Conservation (phyloP, 1,284 basidiomycete genomes). For the Ceratobasidium sp. region DNA sequence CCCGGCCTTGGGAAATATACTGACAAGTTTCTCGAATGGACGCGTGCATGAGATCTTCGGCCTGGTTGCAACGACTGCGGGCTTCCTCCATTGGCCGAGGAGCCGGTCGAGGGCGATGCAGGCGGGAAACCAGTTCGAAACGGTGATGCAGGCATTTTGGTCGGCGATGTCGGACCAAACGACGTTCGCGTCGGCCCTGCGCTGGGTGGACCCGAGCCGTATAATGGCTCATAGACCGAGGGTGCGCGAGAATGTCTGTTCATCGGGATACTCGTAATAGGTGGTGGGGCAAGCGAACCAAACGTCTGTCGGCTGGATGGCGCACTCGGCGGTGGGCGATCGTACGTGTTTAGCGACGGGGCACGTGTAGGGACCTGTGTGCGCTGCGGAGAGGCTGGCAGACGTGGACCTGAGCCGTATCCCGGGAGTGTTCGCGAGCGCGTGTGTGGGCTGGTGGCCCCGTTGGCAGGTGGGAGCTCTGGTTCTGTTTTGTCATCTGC, state of each 20-base stretch:
- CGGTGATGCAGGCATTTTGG: constrained; percentile 16
- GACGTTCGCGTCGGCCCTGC: constrained; percentile 11
- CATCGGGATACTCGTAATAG: constrained; percentile 10
- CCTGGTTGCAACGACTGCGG: constrained; percentile 47
- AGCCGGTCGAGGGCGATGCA: constrained; percentile 49
- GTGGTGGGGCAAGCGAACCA: constrained; percentile 43
- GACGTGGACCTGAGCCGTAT: constrained; percentile 51
- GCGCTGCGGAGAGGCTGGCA: constrained; percentile 41
- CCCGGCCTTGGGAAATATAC: constrained; percentile 87
- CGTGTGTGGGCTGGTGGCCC: not conserved
- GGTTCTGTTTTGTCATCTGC: constrained; percentile 2
- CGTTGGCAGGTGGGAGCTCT: constrained; percentile 39
- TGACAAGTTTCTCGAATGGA: constrained; percentile 90
- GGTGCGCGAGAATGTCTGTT: constrained; percentile 30
- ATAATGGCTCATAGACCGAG: constrained; percentile 33
- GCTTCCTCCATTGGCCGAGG: constrained; percentile 43
- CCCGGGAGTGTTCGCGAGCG: constrained; percentile 48
- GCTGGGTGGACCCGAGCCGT: constrained; percentile 30
- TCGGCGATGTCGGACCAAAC: constrained; percentile 31
- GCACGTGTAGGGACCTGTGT: constrained; percentile 43
- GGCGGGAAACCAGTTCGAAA: constrained; percentile 50
- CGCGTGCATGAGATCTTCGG: constrained; percentile 67
- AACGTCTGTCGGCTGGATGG: constrained; percentile 19
- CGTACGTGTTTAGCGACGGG: constrained; percentile 2
- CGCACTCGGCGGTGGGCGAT: constrained; percentile 23